phyloP scores from a whole-genome alignment of 2,329 filamentous ascomycete genomes.

The Microsporum ferrugineum region DNA sequence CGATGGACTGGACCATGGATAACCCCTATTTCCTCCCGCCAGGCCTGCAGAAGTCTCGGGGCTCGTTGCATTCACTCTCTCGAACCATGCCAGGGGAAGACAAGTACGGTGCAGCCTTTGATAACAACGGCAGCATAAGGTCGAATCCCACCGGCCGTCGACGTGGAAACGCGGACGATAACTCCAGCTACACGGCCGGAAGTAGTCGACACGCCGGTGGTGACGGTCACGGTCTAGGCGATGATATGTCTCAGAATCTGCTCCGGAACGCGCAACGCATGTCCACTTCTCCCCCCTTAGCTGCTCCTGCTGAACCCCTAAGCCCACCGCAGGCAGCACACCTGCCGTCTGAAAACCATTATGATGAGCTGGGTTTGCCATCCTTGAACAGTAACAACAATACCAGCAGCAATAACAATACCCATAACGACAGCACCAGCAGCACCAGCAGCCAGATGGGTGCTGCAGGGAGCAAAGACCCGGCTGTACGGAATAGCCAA shows the following conservation, averaged over 20 bases:
- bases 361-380: not conserved
- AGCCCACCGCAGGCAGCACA: not conserved
- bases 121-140: conserved; percentile 29
- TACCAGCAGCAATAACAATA: not conserved
- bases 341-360: not conserved
- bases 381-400: not conserved
- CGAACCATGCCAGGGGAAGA: conserved; percentile 63
- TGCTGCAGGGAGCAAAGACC: conserved; percentile 20
- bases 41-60: conserved; percentile 62
- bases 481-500: conserved; percentile 26
- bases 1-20: conserved; percentile 56
- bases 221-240: conserved; percentile 18
- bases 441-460: not conserved
- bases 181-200: conserved; percentile 44
- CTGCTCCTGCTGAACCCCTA: not conserved
- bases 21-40: conserved; percentile 84
- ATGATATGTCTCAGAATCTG: conserved; percentile 42
- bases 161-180: conserved; percentile 35
- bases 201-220: conserved; percentile 29
- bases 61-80: conserved; percentile 78
- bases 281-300: conserved; percentile 39
- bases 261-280: conserved; percentile 48
- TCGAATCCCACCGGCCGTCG: conserved; percentile 23
- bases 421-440: not conserved
- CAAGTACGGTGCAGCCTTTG: conserved; percentile 65